phyloP scores from a whole-genome alignment of 2,329 filamentous ascomycete species.

The Neofusicoccum parvum region DNA sequence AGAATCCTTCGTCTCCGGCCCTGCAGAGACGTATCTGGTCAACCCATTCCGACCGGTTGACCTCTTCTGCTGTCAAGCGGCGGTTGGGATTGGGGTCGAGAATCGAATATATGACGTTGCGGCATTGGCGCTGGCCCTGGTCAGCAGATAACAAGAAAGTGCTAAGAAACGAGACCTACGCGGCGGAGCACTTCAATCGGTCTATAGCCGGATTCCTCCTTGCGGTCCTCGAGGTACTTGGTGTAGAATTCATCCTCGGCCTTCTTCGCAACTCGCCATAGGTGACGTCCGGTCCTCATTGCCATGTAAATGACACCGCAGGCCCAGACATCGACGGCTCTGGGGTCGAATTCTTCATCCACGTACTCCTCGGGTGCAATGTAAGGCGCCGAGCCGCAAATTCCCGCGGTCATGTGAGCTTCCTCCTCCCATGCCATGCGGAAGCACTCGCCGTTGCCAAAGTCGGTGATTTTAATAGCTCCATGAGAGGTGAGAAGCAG shows the following conservation, averaged over 20 bases:
- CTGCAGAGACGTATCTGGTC: conserved; percentile 97
- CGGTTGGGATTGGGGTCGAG: conserved; percentile 90
- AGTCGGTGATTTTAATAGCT: conserved; percentile 95
- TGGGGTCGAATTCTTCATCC: conserved; percentile 93
- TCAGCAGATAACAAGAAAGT: conserved; percentile 23
- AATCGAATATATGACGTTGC: conserved; percentile 98
- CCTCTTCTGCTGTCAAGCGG: conserved; percentile 92
- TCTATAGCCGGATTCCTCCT: conserved; percentile 92
- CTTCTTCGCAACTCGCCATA: conserved; percentile 96
- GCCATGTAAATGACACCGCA: conserved; percentile 99
- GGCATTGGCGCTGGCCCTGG: conserved; percentile 76
- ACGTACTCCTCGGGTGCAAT: conserved; percentile 96
- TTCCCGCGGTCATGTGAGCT: conserved; percentile 94
- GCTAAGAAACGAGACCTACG: conserved; percentile 55
- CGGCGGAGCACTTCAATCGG: conserved; percentile 94
- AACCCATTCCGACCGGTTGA: conserved; percentile 98
- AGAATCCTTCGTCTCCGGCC: conserved; percentile 93
- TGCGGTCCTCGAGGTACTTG: conserved; percentile 87
- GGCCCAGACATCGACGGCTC: conserved; percentile 98
- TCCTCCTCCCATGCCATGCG: conserved; percentile 99
- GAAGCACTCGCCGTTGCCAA: conserved; percentile 98
- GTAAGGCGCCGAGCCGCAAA: conserved; percentile 95
- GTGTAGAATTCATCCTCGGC: conserved; percentile 98
- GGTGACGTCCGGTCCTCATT: conserved; percentile 92
- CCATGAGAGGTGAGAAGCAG: conserved; percentile 90